Percentiles rank a stretch among this genome's conserved stretches.
Conservation (phyloP, 2,329 filamentous ascomycete genomes). For the Pseudodiploospora longispora region DNA sequence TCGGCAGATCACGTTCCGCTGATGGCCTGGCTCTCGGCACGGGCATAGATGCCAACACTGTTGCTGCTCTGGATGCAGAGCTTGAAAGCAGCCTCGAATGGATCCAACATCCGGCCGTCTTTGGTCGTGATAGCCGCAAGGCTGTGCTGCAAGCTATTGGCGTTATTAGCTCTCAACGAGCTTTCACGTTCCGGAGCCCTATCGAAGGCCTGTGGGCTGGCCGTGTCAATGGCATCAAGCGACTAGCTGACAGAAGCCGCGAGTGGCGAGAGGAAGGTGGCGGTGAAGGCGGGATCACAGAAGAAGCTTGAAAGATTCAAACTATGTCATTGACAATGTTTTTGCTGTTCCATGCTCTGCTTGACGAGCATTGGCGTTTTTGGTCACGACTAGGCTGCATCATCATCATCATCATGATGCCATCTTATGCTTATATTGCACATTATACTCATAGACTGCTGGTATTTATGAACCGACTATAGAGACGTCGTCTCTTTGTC, state of each 20-base stretch:
- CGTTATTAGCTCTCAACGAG: slow-evolving; percentile 89
- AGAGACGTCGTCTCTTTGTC: too few relatives aligned
- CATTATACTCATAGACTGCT: too few relatives aligned
- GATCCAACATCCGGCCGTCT: slow-evolving; percentile 95
- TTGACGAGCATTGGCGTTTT: too few relatives aligned
- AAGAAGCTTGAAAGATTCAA: slow-evolving; percentile 40
- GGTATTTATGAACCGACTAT: too few relatives aligned
- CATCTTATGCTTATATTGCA: too few relatives aligned
- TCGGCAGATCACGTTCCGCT: slow-evolving; percentile 45
- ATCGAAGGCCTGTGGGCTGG: slow-evolving; percentile 85
- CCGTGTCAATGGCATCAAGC: slow-evolving; percentile 72
- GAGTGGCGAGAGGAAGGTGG: slow-evolving; percentile 87
- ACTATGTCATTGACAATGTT: too few relatives aligned
- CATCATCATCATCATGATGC: too few relatives aligned
- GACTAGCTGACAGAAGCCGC: slow-evolving; percentile 72
- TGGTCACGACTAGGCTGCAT: too few relatives aligned
- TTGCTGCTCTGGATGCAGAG: slow-evolving; percentile 82
- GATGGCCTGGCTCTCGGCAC: slow-evolving; percentile 53
- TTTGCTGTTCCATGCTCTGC: too few relatives aligned
- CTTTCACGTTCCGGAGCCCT: slow-evolving; percentile 85
- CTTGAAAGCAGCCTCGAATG: slow-evolving; percentile 87
- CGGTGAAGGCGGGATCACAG: slow-evolving; percentile 58
- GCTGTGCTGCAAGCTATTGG: slow-evolving; percentile 93
- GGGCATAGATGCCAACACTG: slow-evolving; percentile 76
- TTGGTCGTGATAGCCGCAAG: slow-evolving; percentile 88